phyloP scores from a whole-genome alignment of 805 yeast genomes.

The Lachancea lanzarotensis region DNA sequence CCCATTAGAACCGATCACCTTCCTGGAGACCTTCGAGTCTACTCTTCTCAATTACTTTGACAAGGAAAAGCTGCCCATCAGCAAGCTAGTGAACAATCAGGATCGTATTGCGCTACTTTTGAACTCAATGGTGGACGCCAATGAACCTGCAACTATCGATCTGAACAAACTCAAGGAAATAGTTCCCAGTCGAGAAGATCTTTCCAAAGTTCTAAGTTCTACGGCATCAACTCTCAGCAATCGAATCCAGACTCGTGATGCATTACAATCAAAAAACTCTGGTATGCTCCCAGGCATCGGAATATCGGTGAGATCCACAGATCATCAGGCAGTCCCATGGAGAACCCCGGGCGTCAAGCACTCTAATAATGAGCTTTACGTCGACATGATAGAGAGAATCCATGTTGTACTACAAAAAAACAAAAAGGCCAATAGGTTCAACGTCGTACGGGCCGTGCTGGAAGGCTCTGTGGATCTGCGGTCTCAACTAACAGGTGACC shows the following conservation, averaged over 20 bases:
- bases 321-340: constrained; percentile 58
- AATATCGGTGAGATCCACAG: constrained; percentile 15
- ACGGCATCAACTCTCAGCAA: constrained; percentile 29
- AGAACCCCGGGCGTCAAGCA: constrained; percentile 63
- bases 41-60: constrained; percentile 55
- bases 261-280: constrained; percentile 18
- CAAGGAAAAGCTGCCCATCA: constrained; percentile 42
- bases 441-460: constrained; percentile 34
- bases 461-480: constrained; percentile 59
- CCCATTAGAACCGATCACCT: constrained; percentile 50
- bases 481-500: constrained; percentile 71
- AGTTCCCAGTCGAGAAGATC: constrained; percentile 46
- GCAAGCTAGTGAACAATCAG: constrained; percentile 59
- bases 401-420: constrained; percentile 40
- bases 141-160: constrained; percentile 67
- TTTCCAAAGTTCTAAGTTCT: constrained; percentile 32
- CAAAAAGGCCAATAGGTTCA: constrained; percentile 1
- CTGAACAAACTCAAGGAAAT: constrained; percentile 57
- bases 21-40: constrained; percentile 44
- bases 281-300: not conserved
- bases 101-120: constrained; percentile 66
- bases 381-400: constrained; percentile 68
- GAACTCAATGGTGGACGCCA: constrained; percentile 73
- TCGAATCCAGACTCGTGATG: constrained; percentile 10
- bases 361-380: constrained; percentile 76